Conservation (phyloP, 2,329 filamentous ascomycete genomes). For the Arthrinium phaeospermum region DNA sequence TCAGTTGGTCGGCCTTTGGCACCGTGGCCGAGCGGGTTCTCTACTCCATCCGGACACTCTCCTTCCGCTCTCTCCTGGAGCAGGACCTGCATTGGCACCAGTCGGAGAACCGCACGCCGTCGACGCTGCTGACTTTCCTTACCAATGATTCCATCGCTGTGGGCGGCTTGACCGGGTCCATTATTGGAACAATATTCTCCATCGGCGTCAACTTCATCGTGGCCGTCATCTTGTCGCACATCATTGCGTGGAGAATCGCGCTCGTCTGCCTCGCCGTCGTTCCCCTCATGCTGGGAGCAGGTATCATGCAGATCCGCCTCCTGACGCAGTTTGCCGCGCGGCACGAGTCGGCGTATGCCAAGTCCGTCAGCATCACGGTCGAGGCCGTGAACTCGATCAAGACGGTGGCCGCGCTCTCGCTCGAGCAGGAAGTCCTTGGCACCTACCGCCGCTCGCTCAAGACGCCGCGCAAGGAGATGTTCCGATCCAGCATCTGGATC, state of each 20-base stretch:
- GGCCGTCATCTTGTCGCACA: slow-evolving; percentile 71
- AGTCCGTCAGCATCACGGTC: slow-evolving; percentile 67
- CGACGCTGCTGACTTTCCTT: slow-evolving; percentile 68
- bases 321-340: slow-evolving; percentile 66
- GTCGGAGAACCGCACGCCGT: slow-evolving; percentile 65
- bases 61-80: slow-evolving; percentile 67
- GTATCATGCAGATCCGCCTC: slow-evolving; percentile 70
- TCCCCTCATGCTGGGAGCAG: slow-evolving; percentile 71
- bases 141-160: slow-evolving; percentile 72
- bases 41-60: slow-evolving; percentile 66
- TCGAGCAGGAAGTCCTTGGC: slow-evolving; percentile 56
- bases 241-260: slow-evolving; percentile 78
- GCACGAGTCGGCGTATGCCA: slow-evolving; percentile 68
- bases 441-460: slow-evolving; percentile 59
- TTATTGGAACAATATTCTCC: slow-evolving; percentile 72
- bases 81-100: slow-evolving; percentile 77
- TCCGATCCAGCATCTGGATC: slow-evolving; percentile 53
- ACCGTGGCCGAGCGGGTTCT: slow-evolving; percentile 68
- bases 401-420: slow-evolving; percentile 63
- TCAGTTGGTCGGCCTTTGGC: slow-evolving; percentile 59
- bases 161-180: slow-evolving; percentile 71
- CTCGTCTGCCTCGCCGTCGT: slow-evolving; percentile 73
- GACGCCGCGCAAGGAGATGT: slow-evolving; percentile 60
- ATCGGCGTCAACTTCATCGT: slow-evolving; percentile 71
- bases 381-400: slow-evolving; percentile 71